Conservation (phyloP, 2,329 filamentous ascomycete genomes). For the Trichoderma arundinaceum region DNA sequence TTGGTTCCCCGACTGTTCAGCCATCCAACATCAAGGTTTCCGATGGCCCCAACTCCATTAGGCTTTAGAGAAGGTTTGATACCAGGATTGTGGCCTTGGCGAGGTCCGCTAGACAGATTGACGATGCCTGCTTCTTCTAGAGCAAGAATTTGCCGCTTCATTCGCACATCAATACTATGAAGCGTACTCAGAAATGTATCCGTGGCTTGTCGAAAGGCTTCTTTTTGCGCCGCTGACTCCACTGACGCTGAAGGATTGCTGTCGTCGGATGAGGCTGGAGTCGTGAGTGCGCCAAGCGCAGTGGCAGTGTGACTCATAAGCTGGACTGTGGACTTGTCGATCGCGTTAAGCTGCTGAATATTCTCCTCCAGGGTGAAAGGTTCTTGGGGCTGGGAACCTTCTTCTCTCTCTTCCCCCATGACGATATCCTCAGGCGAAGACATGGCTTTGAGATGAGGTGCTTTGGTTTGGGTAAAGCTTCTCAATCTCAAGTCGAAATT, state of each 20-base stretch:
- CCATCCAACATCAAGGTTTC: constrained; percentile 80
- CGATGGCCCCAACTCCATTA: constrained; percentile 61
- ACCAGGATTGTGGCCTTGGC: constrained; percentile 41
- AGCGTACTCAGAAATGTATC: constrained; percentile 74
- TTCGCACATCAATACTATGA: constrained; percentile 73
- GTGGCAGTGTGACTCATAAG: constrained; percentile 54
- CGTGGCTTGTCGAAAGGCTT: constrained; percentile 63
- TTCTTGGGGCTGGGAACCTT: constrained; percentile 44
- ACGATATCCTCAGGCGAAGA: constrained; percentile 41
- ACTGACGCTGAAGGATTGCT: constrained; percentile 37
- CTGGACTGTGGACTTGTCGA: constrained; percentile 66
- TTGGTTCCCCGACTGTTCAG: constrained; percentile 84
- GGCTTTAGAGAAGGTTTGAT: constrained; percentile 57
- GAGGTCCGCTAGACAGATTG: constrained; percentile 49
- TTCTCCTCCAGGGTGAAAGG: constrained; percentile 77
- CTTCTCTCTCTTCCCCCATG: constrained; percentile 41
- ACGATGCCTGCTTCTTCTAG: constrained; percentile 83
- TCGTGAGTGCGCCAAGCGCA: constrained; percentile 54
- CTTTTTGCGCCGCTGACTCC: constrained; percentile 57
- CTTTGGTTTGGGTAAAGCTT: neutral
- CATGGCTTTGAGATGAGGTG: constrained; percentile 37
- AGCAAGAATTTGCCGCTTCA: constrained; percentile 71
- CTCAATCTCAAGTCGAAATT: too few relatives aligned
- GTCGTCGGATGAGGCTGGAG: constrained; percentile 36
- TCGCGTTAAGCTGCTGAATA: constrained; percentile 78